A percentile compares a stretch with the other conserved stretches of the same genome.
Conservation (phyloP, 108 stramenopile species). For the Skeletonema menzelii region DNA sequence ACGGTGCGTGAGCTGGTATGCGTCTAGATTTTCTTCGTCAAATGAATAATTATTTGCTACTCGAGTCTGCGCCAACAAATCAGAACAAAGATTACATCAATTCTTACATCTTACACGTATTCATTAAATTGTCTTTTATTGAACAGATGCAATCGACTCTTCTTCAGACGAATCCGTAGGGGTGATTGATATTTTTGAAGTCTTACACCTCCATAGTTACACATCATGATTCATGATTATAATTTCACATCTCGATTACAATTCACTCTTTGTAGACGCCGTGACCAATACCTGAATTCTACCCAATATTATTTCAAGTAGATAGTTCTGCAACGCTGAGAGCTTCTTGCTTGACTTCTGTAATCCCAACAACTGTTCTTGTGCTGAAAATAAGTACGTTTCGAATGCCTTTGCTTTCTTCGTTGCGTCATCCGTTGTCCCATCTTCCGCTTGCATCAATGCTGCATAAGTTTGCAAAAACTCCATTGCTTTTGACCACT, state of each 20-base stretch:
- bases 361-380: constrained; percentile 22
- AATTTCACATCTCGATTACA: constrained; percentile 5
- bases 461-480: constrained; percentile 24
- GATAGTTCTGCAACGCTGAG: constrained; percentile 25
- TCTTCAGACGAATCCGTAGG: constrained; percentile 24
- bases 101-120: background rate
- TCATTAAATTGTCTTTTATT: background rate
- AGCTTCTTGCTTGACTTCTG: constrained; percentile 11
- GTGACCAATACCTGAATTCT: constrained; percentile 29
- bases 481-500: constrained; percentile 30
- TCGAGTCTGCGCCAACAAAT: background rate
- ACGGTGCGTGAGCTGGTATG: constrained; percentile 60
- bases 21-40: constrained; percentile 40
- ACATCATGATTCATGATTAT: background rate
- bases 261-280: background rate
- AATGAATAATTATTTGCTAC: background rate
- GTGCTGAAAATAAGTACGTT: constrained; percentile 30
- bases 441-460: constrained; percentile 16
- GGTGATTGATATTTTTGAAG: constrained; percentile 13
- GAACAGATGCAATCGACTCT: constrained; percentile 19
- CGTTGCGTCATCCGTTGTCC: constrained; percentile 2
- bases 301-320: constrained; percentile 29
- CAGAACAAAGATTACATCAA: background rate
- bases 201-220: background rate
- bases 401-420: constrained; percentile 10